These are phyloP conservation scores for Glycine soja DNA, from an alignment of 306 rosid genomes.

Conservation along the genomic window DNA sequence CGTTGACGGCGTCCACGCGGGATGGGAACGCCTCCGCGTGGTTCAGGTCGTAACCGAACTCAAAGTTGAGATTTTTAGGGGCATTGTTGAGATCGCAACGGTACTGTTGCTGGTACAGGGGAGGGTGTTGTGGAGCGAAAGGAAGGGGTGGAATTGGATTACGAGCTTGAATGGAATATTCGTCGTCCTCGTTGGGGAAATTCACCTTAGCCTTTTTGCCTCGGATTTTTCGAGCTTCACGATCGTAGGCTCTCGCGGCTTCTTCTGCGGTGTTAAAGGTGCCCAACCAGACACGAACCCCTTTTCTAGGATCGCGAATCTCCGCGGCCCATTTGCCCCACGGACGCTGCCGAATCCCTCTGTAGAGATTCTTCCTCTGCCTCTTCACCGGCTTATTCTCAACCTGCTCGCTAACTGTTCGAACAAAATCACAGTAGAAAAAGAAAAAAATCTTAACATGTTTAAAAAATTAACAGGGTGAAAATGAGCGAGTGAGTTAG, in stretches of 20 bases:
- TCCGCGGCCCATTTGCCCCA: constrained; percentile 99
- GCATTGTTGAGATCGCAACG: neutral
- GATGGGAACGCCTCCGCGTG: constrained; percentile 48
- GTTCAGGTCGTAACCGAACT: constrained; percentile 67
- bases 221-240: constrained; percentile 87
- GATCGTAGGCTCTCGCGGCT: constrained; percentile 95
- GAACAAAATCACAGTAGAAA: neutral
- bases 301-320: constrained; percentile 95
- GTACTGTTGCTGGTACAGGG: constrained; percentile 35
- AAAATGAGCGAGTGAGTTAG: neutral
- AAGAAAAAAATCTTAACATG: neutral
- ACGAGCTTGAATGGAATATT: constrained; percentile 39
- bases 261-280: constrained; percentile 93
- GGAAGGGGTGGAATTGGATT: constrained; percentile 25
- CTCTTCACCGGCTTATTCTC: constrained; percentile 68
- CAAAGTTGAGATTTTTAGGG: constrained; percentile 52
- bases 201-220: constrained; percentile 93
- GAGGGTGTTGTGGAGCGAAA: constrained; percentile 12
- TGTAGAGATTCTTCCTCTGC: constrained; percentile 85
- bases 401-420: constrained; percentile 52
- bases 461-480: neutral
- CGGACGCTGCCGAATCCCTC: constrained; percentile 95
- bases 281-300: constrained; percentile 95
- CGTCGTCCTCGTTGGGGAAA: constrained; percentile 78
- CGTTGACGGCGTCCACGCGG: constrained; percentile 2